Base-by-base conservation (phyloP, 768 basidiomycete genomes). In the Phaeotremella fagi region DNA sequence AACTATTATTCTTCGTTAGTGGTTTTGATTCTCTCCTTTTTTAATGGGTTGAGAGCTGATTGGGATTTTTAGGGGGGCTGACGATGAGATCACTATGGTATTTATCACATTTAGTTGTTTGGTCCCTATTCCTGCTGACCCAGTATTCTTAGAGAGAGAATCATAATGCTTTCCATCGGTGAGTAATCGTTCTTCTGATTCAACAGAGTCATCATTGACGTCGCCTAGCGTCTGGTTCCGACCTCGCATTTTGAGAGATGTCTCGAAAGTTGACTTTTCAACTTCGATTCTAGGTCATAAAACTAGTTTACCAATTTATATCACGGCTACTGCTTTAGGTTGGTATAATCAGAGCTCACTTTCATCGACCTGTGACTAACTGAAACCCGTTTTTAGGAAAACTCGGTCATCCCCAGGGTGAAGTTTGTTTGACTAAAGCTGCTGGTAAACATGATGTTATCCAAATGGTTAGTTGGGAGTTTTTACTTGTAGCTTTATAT, bases 321-420 rank as follows among this genome's bases (percentile, higher is more conserved):
- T 90, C 51, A 73, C 69, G 43, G 86, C 86, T 63, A 59, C 68
- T n/a, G 68, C 36, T 6, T 27, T 50, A 16, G 36, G 56, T 52
- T 5, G 47, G 37, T 7, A 33, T 7, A 7, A 18, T 27, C 18
- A 11, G n/a, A n/a, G n/a, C n/a, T n/a, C 29, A 5, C 23, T 5
- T 42, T 26, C 20, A 22, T 4, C 51, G 25, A n/a, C 45, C 31
- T 23, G 20, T 22, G 35, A 23, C 16, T 33, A 7, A 23, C 45
- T 38, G 16, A 15, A 20, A 35, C 31, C 33, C 25, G 20, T 2
- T 26, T 45, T 18, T 16, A 53, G 72, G 91, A 51, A 97, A 94
- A 77, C 83, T 99, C 1, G 74, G 94, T 1, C 91, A 98, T 69
- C 90, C 91, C 0, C 89, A 95, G 55, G 94, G 94, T 7, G 94